Percentiles rank a stretch among this genome's conserved stretches.
Conservation (phyloP, 805 yeast genomes). For the Isabelozyma gotoi region DNA sequence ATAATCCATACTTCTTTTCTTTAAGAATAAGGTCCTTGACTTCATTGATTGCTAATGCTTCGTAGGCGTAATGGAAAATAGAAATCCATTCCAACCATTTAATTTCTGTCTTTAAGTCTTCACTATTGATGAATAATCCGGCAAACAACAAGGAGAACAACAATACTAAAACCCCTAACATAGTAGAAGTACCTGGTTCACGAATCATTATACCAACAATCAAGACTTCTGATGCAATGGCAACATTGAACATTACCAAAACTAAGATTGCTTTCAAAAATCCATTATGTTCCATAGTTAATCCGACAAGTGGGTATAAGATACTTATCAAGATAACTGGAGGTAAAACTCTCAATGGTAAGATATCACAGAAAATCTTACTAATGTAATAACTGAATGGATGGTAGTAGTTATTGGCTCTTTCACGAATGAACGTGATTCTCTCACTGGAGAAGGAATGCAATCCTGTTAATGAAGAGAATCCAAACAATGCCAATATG, state of each 20-base stretch:
- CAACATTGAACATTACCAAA: slow-evolving; percentile 79
- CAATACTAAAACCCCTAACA: slow-evolving; percentile 80
- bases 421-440: slow-evolving; percentile 84
- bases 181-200: slow-evolving; percentile 90
- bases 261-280: slow-evolving; percentile 69
- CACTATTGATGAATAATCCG: slow-evolving; percentile 88
- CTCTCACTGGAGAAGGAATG: slow-evolving; percentile 88
- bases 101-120: slow-evolving; percentile 50
- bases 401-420: slow-evolving; percentile 91
- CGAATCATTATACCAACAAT: slow-evolving; percentile 84
- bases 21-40: slow-evolving; percentile 80
- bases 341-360: slow-evolving; percentile 93
- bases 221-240: slow-evolving; percentile 80
- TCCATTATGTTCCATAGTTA: slow-evolving; percentile 74
- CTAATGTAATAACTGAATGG: slow-evolving; percentile 84
- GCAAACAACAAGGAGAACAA: slow-evolving; percentile 88
- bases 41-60: slow-evolving; percentile 88
- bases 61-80: slow-evolving; percentile 94
- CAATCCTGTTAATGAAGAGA: slow-evolving; percentile 87
- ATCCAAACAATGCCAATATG: slow-evolving; percentile 87
- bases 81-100: slow-evolving; percentile 81
- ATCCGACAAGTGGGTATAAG: slow-evolving; percentile 86
- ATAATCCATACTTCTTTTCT: slow-evolving; percentile 88
- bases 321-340: slow-evolving; percentile 80
- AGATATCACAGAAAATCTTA: slow-evolving; percentile 83